Evolutionary conservation across 2,329 filamentous ascomycete genomes (phyloP), one percentile per base, ranked within the genome.

Genomic region (Cercospora zeae-maydis): DNA sequence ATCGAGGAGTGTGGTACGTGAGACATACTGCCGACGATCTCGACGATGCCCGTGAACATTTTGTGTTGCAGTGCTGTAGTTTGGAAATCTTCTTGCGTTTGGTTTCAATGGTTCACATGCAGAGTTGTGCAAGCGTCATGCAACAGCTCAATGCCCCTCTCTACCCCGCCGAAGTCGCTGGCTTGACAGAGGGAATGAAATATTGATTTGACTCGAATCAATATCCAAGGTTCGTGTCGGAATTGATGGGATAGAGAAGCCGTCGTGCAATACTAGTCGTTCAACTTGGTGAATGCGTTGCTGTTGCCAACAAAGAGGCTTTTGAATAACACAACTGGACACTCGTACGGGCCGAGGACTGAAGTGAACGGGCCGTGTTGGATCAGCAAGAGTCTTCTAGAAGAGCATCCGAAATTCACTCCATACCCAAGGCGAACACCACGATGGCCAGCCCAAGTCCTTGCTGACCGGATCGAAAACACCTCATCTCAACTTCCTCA

Each of bases 11-110:
- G 37, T 36, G 51, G 51, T 37, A 65, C 51, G 59, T 47, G 55
- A 63, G 62, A 81, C 88, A 79, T 81, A 96, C 93, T 93, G 81
- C 95, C 95, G 67, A 98, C 89, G 66, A 89, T 89, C 80, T 96
- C 92, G 59, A 96, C 91, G 66, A 96, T 90, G 70, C 95, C 95
- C 62, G 95, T 98, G 75, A 99, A 98, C 95, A 99, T 98, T 65
- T 66, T 81, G 71, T 58, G 4, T 30, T 53, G 31, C n/a, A 6
- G 49, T 34, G 30, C 10, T 37, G n/a, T 13, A 39, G 36, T 30
- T 27, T n/a, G 5, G 14, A 47, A 34, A 33, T 53, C 27, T 53
- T 52, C 33, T 30, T 33, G 45, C 24, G 56, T 53, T 14, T 45
- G 31, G 47, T 16, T 56, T 39, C 31, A 51, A 42, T 59, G 57